Conservation (phyloP, 164 flowering plant genomes). For the Aristolochia fimbriata region DNA sequence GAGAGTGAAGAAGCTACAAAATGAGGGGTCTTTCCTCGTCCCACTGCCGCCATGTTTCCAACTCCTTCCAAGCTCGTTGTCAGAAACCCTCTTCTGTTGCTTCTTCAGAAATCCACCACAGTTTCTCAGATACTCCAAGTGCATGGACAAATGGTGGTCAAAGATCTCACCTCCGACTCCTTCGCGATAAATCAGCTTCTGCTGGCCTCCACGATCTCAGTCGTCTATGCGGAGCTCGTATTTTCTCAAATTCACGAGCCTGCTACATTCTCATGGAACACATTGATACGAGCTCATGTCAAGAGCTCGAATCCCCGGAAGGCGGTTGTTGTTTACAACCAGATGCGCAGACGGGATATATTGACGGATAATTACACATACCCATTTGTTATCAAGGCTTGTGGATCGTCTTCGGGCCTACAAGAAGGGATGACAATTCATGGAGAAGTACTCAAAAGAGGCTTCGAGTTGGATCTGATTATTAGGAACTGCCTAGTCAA, state of each 20-base stretch:
- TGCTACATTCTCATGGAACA: conserved; percentile 22
- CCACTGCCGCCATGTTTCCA: conserved; percentile 3
- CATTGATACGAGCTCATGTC: conserved; percentile 23
- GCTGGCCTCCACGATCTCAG: conserved; percentile 4
- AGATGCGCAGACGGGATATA: conserved; percentile 14
- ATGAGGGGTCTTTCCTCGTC: neutral
- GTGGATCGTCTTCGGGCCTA: conserved; percentile 20
- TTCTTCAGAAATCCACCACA: conserved; percentile 19
- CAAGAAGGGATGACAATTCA: conserved; percentile 25
- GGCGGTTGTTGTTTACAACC: conserved; percentile 15
- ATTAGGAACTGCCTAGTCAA: conserved; percentile 30
- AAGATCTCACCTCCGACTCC: conserved; percentile 15
- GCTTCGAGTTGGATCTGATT: conserved; percentile 22
- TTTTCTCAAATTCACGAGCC: conserved; percentile 15
- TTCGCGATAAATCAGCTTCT: conserved; percentile 16
- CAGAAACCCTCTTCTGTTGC: conserved; percentile 17
- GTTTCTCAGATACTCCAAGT: conserved; percentile 25
- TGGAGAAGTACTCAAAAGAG: conserved; percentile 28
- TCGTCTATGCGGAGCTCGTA: conserved; percentile 10
- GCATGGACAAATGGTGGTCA: conserved; percentile 26
- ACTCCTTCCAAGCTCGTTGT: conserved; percentile 6
- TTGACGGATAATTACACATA: conserved; percentile 25
- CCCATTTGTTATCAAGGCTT: conserved; percentile 31
- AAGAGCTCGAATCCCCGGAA: conserved; percentile 13
- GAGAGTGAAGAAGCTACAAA: too few relatives aligned